Evolutionary conservation across 306 rosid species (phyloP).

Genomic region (Mimosa bimucronata): DNA sequence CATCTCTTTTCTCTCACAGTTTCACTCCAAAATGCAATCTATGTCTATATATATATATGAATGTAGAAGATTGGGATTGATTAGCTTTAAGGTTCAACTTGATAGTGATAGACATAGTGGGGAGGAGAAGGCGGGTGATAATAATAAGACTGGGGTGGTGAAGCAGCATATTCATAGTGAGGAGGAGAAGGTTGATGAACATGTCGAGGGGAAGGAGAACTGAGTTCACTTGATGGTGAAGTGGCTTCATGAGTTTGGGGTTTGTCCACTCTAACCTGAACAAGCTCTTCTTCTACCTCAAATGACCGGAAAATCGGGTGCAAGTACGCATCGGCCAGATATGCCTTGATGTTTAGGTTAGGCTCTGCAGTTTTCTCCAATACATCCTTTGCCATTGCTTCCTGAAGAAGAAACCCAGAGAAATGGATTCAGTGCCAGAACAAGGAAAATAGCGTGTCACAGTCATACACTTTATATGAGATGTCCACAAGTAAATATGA

Average conservation of each 20-base stretch:
- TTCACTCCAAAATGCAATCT: background rate
- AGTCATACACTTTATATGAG: no score
- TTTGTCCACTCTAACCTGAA: constrained; percentile 78
- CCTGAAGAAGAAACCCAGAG: constrained; percentile 50
- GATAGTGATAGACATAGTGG: constrained; percentile 54
- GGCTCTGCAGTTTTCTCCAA: constrained; percentile 74
- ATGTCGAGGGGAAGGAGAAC: constrained; percentile 64
- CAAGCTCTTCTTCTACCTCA: constrained; percentile 63
- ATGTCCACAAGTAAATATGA: no score
- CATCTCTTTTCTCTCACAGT: background rate
- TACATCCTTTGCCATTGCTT: constrained; percentile 85
- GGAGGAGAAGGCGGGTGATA: constrained; percentile 55
- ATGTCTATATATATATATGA: background rate
- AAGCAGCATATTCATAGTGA: constrained; percentile 36
- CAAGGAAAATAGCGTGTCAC: background rate
- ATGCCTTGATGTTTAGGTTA: constrained; percentile 67
- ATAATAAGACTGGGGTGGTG: constrained; percentile 52
- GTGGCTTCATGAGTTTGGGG: constrained; percentile 50
- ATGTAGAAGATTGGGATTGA: background rate
- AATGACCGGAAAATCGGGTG: constrained; percentile 91
- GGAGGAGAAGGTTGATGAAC: constrained; percentile 42
- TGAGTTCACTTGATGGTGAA: constrained; percentile 51
- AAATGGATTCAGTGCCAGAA: constrained; percentile 3
- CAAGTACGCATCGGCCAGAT: constrained; percentile 86
- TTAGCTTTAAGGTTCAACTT: constrained; percentile 49